Percentiles rank a stretch among this genome's conserved stretches.
Evolutionary conservation across 1,139 yeast species (phyloP).

Genomic region (Candida sanyaensis): DNA sequence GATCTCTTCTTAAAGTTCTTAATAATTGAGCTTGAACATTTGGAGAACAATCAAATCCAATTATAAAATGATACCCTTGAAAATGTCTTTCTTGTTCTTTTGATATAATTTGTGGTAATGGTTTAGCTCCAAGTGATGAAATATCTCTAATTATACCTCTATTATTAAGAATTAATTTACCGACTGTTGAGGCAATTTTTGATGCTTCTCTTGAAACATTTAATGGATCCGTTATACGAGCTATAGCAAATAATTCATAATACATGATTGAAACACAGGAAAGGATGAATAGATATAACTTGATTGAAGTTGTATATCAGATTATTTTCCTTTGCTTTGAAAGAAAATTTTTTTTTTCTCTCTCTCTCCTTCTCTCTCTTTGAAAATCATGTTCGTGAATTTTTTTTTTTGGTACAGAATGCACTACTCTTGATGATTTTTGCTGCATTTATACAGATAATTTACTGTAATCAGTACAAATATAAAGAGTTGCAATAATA

Average conservation of each 20-base stretch:
- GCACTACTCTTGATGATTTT: too few species aligned
- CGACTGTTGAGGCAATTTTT: constrained; percentile 76
- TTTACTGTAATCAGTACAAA: too few species aligned
- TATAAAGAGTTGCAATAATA: too few species aligned
- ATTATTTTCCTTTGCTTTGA: too few species aligned
- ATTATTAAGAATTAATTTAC: constrained; percentile 78
- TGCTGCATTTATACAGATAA: too few species aligned
- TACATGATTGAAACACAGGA: constrained; percentile 51
- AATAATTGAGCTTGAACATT: constrained; percentile 84
- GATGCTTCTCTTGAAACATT: constrained; percentile 63
- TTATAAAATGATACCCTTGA: constrained; percentile 84
- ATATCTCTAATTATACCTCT: constrained; percentile 90
- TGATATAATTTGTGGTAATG: constrained; percentile 77
- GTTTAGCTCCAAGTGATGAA: constrained; percentile 74
- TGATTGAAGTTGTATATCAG: too few species aligned
- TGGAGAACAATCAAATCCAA: constrained; percentile 84
- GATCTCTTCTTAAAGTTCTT: constrained; percentile 81
- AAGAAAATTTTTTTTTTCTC: too few species aligned
- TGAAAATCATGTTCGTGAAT: too few species aligned
- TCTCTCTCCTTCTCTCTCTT: too few species aligned
- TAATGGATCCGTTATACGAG: constrained; percentile 68
- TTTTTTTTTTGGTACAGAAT: too few species aligned
- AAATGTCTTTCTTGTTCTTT: constrained; percentile 89
- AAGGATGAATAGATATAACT: background rate
- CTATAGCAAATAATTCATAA: constrained; percentile 87